Evolutionary conservation across 148 eudicot genomes (phyloP).

Genomic region (Rhododendron mucronatum): DNA sequence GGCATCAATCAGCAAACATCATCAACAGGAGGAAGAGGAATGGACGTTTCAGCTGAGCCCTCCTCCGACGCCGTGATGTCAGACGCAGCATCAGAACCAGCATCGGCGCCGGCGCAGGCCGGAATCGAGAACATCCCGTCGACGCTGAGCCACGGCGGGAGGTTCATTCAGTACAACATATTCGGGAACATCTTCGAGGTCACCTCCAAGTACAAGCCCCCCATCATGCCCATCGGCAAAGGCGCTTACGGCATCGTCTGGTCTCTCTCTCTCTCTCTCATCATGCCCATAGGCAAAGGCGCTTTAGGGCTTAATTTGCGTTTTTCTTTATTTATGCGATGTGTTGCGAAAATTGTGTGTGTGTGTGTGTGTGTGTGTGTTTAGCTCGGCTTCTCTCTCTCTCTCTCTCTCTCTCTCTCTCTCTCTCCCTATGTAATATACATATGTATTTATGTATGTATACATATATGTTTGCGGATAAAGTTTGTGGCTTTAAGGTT

Average conservation of each 20-base stretch:
- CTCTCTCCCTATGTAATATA: conserved; percentile 1
- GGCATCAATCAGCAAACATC: background rate
- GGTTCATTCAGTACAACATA: conserved; percentile 79
- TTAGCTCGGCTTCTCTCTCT: conserved; percentile 54
- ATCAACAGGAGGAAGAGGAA: background rate
- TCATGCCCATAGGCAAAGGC: too few relatives aligned
- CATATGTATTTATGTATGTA: background rate
- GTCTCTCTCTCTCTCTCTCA: conserved; percentile 10
- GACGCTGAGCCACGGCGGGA: conserved; percentile 66
- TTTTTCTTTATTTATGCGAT: background rate
- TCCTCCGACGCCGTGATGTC: conserved; percentile 75
- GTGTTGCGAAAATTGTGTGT: background rate
- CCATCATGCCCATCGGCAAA: conserved; percentile 94
- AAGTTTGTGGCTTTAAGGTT: background rate
- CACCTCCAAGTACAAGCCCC: conserved; percentile 83
- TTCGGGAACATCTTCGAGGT: conserved; percentile 90
- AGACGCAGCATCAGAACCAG: conserved; percentile 30
- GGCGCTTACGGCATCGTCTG: conserved; percentile 99
- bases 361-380: background rate
- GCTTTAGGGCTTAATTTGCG: background rate
- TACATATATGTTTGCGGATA: background rate
- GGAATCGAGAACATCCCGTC: conserved; percentile 69
- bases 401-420: too few relatives aligned
- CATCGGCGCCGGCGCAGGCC: conserved; percentile 1
- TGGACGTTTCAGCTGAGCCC: conserved; percentile 46